Percentiles rank a stretch among this genome's conserved stretches.
phyloP scores from a whole-genome alignment of 2,329 filamentous ascomycete genomes.

The Fusarium sp. region DNA sequence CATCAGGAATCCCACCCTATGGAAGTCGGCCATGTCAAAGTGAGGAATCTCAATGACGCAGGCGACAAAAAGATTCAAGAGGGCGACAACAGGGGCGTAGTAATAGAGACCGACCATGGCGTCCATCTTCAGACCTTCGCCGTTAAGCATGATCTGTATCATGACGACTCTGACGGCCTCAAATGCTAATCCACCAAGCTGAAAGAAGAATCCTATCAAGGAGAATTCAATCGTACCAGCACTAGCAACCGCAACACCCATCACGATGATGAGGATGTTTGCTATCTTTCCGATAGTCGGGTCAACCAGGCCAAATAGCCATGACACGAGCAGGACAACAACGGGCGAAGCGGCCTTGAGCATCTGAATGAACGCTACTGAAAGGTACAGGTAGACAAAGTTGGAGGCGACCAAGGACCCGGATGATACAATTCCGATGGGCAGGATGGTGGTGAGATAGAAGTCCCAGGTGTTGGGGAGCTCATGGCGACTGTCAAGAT shows the following conservation, averaged over 20 bases:
- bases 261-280: conserved; percentile 5
- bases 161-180: conserved; percentile 27
- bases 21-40: background rate
- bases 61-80: conserved; percentile 1
- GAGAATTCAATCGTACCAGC: conserved; percentile 14
- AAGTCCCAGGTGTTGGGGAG: conserved; percentile 22
- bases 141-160: conserved; percentile 30
- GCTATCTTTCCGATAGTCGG: background rate
- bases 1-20: background rate
- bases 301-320: conserved; percentile 3
- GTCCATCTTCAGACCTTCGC: conserved; percentile 29
- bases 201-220: background rate
- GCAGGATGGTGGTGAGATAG: background rate
- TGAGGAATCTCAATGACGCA: background rate
- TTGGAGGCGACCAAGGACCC: conserved; percentile 16
- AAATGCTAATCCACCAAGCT: conserved; percentile 8
- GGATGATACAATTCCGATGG: conserved; percentile 10
- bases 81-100: conserved; percentile 17
- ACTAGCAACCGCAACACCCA: background rate
- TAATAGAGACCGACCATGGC: conserved; percentile 31
- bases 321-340: conserved; percentile 1
- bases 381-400: conserved; percentile 15
- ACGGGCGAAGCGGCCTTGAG: conserved; percentile 14
- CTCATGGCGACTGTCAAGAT: conserved; percentile 25
- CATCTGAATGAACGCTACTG: conserved; percentile 19